These are phyloP conservation scores for Fusarium sororula DNA, from an alignment of 2,329 filamentous ascomycete genomes.

Conservation along the genomic window DNA sequence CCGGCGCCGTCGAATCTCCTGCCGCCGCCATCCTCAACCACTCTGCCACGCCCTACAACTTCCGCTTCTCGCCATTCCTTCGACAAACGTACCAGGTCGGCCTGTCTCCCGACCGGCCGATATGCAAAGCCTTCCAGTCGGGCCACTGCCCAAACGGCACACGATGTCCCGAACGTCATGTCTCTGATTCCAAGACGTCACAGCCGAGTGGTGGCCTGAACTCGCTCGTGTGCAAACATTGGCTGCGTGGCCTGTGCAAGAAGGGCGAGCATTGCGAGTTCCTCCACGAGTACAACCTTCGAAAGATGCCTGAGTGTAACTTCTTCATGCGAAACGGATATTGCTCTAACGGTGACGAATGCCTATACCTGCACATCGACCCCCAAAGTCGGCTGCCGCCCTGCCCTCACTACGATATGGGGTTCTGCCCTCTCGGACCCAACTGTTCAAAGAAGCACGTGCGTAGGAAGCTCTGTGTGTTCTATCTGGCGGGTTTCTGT, in stretches of 20 bases:
- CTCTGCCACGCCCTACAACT: slow-evolving; percentile 68
- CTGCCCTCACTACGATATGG: slow-evolving; percentile 91
- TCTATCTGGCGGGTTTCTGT: slow-evolving; percentile 94
- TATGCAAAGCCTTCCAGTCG: slow-evolving; percentile 86
- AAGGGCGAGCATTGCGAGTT: slow-evolving; percentile 98
- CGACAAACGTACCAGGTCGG: slow-evolving; percentile 85
- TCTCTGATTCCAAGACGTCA: slow-evolving; percentile 50
- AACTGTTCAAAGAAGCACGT: slow-evolving; percentile 90
- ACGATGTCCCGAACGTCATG: slow-evolving; percentile 86
- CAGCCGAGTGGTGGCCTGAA: slow-evolving; percentile 68
- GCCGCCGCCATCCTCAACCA: slow-evolving; percentile 64
- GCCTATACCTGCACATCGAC: slow-evolving; percentile 90
- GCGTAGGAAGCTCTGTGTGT: slow-evolving; percentile 80
- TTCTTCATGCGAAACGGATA: slow-evolving; percentile 94
- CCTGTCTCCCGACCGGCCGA: slow-evolving; percentile 78
- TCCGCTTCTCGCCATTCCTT: slow-evolving; percentile 88
- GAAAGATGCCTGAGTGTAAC: slow-evolving; percentile 98
- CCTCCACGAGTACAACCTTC: slow-evolving; percentile 96
- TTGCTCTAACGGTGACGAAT: slow-evolving; percentile 97
- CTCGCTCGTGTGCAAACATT: slow-evolving; percentile 97
- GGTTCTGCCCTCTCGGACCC: slow-evolving; percentile 92
- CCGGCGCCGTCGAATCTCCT: slow-evolving; percentile 43
- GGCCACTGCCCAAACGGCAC: slow-evolving; percentile 89
- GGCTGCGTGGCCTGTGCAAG: slow-evolving; percentile 96
- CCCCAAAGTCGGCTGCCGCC: slow-evolving; percentile 80